Evolutionary conservation across 495 filamentous ascomycete genomes (phyloP).

Genomic region (Amniculicola lignicola): DNA sequence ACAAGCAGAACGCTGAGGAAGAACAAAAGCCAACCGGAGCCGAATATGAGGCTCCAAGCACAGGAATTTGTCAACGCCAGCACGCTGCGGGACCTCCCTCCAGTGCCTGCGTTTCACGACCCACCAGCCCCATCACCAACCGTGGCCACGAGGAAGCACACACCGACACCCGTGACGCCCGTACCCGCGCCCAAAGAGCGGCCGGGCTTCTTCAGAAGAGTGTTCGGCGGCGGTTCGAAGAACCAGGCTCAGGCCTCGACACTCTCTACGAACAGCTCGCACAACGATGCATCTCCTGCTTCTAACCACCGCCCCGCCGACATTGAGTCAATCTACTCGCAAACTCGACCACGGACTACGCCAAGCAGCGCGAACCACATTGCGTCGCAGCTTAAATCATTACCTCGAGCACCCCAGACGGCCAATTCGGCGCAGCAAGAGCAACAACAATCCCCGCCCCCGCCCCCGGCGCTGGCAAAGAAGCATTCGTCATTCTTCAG

Average conservation of each 20-base stretch:
- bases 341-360: constrained; percentile 28
- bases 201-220: constrained; percentile 86
- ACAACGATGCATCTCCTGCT: constrained; percentile 18
- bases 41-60: constrained; percentile 39
- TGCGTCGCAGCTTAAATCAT: constrained; percentile 32
- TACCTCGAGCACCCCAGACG: constrained; percentile 19
- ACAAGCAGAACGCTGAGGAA: constrained; percentile 55
- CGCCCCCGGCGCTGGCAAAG: constrained; percentile 68
- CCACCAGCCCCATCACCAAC: constrained; percentile 53
- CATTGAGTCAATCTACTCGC: constrained; percentile 6
- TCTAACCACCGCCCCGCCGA: constrained; percentile 15
- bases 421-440: constrained; percentile 15
- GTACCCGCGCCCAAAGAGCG: constrained; percentile 56
- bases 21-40: constrained; percentile 54
- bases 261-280: constrained; percentile 15
- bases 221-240: constrained; percentile 64
- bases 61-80: constrained; percentile 40
- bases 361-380: constrained; percentile 30
- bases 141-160: constrained; percentile 52
- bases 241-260: constrained; percentile 29
- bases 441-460: constrained; percentile 39
- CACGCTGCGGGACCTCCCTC: constrained; percentile 30
- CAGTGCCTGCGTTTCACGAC: constrained; percentile 33
- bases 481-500: constrained; percentile 92
- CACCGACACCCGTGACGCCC: constrained; percentile 39